A percentile compares a stretch with the other conserved stretches of the same genome.
These are phyloP conservation scores for Blumeria graminis DNA, from an alignment of 2,329 filamentous ascomycete species.

Conservation along the genomic window DNA sequence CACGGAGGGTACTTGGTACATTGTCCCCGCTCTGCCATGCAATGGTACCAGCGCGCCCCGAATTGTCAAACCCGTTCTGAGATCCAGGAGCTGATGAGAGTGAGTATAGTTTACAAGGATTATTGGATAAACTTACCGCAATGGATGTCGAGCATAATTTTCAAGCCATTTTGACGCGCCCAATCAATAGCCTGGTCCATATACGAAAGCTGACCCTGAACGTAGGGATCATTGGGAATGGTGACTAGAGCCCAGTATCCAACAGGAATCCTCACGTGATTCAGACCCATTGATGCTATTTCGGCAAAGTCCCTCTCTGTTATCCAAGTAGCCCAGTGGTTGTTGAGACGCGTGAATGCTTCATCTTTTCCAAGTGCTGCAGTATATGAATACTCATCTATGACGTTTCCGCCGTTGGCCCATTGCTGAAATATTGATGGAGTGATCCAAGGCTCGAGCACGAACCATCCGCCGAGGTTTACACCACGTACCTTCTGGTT, in stretches of 20 bases:
- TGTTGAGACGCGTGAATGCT: conserved; percentile 20
- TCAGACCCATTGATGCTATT: conserved; percentile 25
- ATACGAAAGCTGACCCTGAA: conserved; percentile 33
- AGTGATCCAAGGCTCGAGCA: conserved; percentile 25
- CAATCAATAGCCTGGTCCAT: conserved; percentile 32
- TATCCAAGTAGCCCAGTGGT: conserved; percentile 34
- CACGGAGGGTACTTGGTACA: conserved; percentile 15
- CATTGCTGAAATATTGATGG: conserved; percentile 25
- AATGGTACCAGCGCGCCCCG: conserved; percentile 24
- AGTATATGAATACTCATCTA: conserved; percentile 15
- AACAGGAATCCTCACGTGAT: conserved; percentile 39
- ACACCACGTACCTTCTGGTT: conserved; percentile 34
- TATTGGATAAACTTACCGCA: conserved; percentile 23
- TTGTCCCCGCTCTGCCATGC: conserved; percentile 23
- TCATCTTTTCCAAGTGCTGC: conserved; percentile 23
- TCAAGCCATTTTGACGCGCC: conserved; percentile 31
- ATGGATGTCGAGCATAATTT: conserved; percentile 44
- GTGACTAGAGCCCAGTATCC: conserved; percentile 39
- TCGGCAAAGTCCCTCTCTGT: conserved; percentile 19
- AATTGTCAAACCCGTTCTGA: conserved; percentile 40
- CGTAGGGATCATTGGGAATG: conserved; percentile 30
- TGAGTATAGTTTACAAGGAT: neutral
- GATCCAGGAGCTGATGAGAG: conserved; percentile 25
- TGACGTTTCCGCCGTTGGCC: conserved; percentile 13
- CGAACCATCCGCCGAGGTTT: conserved; percentile 30